Evolutionary conservation across 78 protist genomes (phyloP).

Genomic region (Speleostelium caveatum): DNA sequence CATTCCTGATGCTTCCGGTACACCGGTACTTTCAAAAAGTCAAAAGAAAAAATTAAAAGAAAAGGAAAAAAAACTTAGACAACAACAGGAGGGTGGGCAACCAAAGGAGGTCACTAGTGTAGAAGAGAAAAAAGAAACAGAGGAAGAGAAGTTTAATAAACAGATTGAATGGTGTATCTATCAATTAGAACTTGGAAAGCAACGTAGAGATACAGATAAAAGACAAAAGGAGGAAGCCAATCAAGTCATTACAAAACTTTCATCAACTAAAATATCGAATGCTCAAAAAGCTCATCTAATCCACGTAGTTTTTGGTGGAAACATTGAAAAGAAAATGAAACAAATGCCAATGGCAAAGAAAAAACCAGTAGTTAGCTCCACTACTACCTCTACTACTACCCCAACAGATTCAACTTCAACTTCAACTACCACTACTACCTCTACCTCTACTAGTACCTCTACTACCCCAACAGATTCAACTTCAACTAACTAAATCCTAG

Average conservation of each 20-base stretch:
- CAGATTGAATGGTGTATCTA: constrained; percentile 54
- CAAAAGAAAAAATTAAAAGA: constrained; percentile 65
- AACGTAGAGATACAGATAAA: constrained; percentile 51
- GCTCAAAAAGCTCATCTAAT: constrained; percentile 44
- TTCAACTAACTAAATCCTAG: too few relatives aligned
- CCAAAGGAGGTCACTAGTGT: neutral
- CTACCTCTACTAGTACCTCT: neutral
- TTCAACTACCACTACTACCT: constrained; percentile 11
- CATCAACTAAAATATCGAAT: constrained; percentile 10
- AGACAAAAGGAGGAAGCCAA: constrained; percentile 44
- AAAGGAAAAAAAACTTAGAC: constrained; percentile 36
- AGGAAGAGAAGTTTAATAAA: constrained; percentile 38
- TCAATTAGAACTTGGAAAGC: constrained; percentile 54
- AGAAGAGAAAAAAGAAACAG: neutral
- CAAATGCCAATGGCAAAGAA: constrained; percentile 57
- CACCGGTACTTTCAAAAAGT: neutral
- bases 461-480: neutral
- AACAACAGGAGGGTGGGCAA: neutral
- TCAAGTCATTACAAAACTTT: constrained; percentile 20
- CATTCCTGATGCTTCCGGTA: too few relatives aligned
- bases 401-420: neutral
- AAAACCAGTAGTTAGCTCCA: neutral
- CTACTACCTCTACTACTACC: neutral
- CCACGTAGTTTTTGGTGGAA: constrained; percentile 37
- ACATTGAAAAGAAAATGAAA: constrained; percentile 44